phyloP scores from a whole-genome alignment of 2,329 filamentous ascomycete species.

The Trichoderma polysporum region DNA sequence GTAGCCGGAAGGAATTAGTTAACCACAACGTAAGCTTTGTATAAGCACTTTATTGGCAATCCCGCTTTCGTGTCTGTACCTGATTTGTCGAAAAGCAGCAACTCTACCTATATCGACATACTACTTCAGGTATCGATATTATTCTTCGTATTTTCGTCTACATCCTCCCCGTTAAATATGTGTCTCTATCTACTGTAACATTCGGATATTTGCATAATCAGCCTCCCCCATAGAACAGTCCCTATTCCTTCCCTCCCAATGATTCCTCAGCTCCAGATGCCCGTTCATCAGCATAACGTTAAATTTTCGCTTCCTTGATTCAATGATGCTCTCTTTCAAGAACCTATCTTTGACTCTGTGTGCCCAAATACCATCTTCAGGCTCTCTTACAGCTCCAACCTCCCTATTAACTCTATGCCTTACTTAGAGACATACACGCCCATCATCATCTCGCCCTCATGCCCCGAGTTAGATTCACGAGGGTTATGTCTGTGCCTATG shows the following conservation, averaged over 20 bases:
- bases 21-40: no score
- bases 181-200: constrained; percentile 20
- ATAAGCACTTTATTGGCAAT: not conserved
- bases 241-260: not conserved
- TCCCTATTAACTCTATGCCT: not conserved
- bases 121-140: not conserved
- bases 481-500: not conserved
- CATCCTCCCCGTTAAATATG: constrained; percentile 4
- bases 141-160: constrained; percentile 6
- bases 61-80: not conserved
- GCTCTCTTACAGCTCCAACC: not conserved
- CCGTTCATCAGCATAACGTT: constrained; percentile 13
- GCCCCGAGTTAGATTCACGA: not conserved
- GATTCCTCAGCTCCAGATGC: constrained; percentile 10
- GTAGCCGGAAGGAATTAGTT: no score
- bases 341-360: constrained; percentile 16
- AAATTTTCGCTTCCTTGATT: constrained; percentile 7
- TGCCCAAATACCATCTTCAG: not conserved
- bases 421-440: not conserved
- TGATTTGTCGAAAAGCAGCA: not conserved
- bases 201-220: constrained; percentile 16
- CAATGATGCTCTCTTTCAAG: not conserved
- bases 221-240: constrained; percentile 3
- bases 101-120: not conserved
- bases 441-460: not conserved